Conservation (phyloP, 257 asterid genomes). For the Cinchona pubescens region DNA sequence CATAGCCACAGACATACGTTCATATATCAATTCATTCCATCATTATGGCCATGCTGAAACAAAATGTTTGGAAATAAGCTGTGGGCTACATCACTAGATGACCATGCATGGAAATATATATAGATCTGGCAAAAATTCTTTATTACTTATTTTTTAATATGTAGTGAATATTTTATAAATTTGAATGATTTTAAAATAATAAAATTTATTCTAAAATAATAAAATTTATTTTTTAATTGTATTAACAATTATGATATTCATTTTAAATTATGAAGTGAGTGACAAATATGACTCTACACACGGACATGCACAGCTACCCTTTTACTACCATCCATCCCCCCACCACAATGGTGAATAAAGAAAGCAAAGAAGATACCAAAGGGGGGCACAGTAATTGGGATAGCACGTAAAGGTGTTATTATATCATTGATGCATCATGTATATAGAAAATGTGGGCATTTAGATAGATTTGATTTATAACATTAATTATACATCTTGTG, state of each 20-base stretch:
- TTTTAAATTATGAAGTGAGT: no score
- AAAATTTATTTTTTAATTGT: no score
- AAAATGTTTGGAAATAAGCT: slow-evolving; percentile 14
- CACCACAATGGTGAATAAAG: slow-evolving; percentile 13
- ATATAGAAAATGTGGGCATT: no score
- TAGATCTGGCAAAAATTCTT: no score
- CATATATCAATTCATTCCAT: slow-evolving; percentile 35
- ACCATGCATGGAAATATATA: slow-evolving; percentile 16
- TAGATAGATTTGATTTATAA: no score
- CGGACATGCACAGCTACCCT: background rate
- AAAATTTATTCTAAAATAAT: no score
- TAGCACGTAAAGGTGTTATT: slow-evolving; percentile 52
- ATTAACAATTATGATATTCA: no score
- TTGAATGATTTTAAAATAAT: no score
- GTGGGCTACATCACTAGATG: slow-evolving; percentile 11
- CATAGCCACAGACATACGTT: slow-evolving; percentile 3
- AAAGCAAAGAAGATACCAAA: slow-evolving; percentile 51
- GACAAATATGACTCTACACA: no score
- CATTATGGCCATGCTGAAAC: slow-evolving; percentile 28
- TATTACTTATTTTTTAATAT: no score
- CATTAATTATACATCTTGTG: no score
- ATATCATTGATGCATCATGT: slow-evolving; percentile 30
- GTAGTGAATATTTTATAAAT: no score
- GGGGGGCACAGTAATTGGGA: slow-evolving; percentile 39
- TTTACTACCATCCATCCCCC: background rate